These are phyloP conservation scores for Stylonectria norvegica DNA, from an alignment of 2,329 filamentous ascomycete genomes.

Conservation along the genomic window DNA sequence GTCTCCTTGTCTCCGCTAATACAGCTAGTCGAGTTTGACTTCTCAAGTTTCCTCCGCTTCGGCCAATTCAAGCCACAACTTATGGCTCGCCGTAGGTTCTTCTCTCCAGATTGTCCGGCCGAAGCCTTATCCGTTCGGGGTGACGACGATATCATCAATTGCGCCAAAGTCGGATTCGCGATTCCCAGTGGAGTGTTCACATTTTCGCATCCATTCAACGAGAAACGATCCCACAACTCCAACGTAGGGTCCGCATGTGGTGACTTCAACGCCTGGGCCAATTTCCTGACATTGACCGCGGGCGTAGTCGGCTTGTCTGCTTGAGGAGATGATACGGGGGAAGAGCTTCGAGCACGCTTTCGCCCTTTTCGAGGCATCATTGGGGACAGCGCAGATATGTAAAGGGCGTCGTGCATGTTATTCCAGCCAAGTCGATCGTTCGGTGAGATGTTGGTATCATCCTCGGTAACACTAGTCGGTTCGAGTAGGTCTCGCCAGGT, in stretches of 20 bases:
- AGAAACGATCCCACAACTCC: conserved; percentile 75
- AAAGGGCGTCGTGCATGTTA: conserved; percentile 42
- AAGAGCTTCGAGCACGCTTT: conserved; percentile 72
- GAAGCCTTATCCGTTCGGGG: conserved; percentile 54
- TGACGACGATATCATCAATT: conserved; percentile 68
- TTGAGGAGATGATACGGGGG: conserved; percentile 66
- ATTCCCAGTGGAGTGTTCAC: conserved; percentile 42
- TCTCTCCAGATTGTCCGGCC: conserved; percentile 39
- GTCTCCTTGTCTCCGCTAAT: conserved; percentile 41
- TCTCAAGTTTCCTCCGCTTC: conserved; percentile 62
- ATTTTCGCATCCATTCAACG: conserved; percentile 44
- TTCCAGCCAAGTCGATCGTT: conserved; percentile 62
- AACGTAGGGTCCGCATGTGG: conserved; percentile 69
- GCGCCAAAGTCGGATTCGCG: conserved; percentile 56
- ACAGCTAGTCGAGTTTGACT: conserved; percentile 37
- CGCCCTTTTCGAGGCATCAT: conserved; percentile 50
- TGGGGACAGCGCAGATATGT: conserved; percentile 43
- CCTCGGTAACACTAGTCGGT: conserved; percentile 38
- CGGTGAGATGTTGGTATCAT: conserved; percentile 51
- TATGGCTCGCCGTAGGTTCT: conserved; percentile 57
- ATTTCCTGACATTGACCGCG: conserved; percentile 55
- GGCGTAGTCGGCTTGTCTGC: conserved; percentile 42
- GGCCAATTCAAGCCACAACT: conserved; percentile 71
- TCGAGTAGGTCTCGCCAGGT: conserved; percentile 59
- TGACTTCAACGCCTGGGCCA: conserved; percentile 59